Evolutionary conservation across 805 yeast species (phyloP), one percentile per base, ranked within the genome.

Genomic region (Hanseniaspora guilliermondii): DNA sequence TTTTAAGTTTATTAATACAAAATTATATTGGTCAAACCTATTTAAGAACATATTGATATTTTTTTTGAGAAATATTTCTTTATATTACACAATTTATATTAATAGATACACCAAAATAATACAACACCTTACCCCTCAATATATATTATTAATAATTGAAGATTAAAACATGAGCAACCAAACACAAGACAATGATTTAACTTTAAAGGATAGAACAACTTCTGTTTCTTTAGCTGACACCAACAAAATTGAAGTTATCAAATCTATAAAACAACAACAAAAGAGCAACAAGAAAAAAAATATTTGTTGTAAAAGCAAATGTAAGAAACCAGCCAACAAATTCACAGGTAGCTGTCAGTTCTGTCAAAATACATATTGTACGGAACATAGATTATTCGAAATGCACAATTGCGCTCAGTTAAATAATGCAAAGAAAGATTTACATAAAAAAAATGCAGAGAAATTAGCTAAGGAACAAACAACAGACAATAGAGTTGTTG

Each of bases 401-500:
- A 87, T 82, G 67, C 96, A 87, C 69, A 66, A 75, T 56, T 87
- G 96, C 65, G 73, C 76, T 56, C 95, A 93, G 6, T 75, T 87
- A 56, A 83, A 82, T 63, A 75, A 71, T 59, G 87, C 94, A 72
- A 86, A 86, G 72, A 89, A 87, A 61, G 79, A 76, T 61, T 80
- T 87, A 60, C 94, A 86, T 62, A 89, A 85, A 63, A 75, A 87
- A 60, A 87, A 87, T 65, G 96, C 96, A 42, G 75, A 82, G 64
- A 85, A 85, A 70, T 75, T 87, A 56, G 86, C 82, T 60, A 79
- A 78, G 63, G 96, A 87, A 68, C 89, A 87, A 70, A 87, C 96
- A n/a, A 78, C 83, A 14, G 64, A 52, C 25, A 52, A 37, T 33
- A 52, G 39, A 44, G 39, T 52, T 42, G 55, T 52, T n/a, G 38